Percentiles rank a stretch among this genome's conserved stretches.
phyloP scores from a whole-genome alignment of 306 rosid genomes.

The Dryas octopetala region DNA sequence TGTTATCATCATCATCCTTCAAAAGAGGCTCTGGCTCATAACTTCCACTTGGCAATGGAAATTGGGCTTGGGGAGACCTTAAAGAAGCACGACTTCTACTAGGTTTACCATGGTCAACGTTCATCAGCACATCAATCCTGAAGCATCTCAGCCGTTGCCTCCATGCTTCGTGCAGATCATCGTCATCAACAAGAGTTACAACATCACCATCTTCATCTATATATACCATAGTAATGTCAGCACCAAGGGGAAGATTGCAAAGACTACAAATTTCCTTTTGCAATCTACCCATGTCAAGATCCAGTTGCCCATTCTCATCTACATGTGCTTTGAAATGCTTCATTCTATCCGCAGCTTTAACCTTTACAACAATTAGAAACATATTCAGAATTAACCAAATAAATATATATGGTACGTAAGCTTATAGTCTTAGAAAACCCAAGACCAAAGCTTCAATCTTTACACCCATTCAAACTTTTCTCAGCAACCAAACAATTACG shows the following conservation, averaged over 20 bases:
- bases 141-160: conserved; percentile 64
- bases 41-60: too few species aligned
- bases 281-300: conserved; percentile 60
- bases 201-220: conserved; percentile 83
- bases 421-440: too few species aligned
- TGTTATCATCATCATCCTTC: too few species aligned
- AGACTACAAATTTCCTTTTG: conserved; percentile 48
- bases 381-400: neutral
- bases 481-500: neutral
- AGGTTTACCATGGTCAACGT: conserved; percentile 20
- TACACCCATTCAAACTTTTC: neutral
- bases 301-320: conserved; percentile 49
- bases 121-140: conserved; percentile 65
- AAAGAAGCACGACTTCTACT: too few species aligned
- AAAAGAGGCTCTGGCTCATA: too few species aligned
- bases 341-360: conserved; percentile 52
- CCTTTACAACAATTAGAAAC: conserved; percentile 38
- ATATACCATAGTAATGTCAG: conserved; percentile 58
- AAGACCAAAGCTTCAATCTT: too few species aligned
- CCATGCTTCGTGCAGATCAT: conserved; percentile 71
- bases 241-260: conserved; percentile 48
- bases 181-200: conserved; percentile 73
- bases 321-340: conserved; percentile 63
- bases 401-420: neutral
- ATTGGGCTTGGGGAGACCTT: too few species aligned